Conservation (phyloP, 2,329 filamentous ascomycete species). For the Xylaria sp. region DNA sequence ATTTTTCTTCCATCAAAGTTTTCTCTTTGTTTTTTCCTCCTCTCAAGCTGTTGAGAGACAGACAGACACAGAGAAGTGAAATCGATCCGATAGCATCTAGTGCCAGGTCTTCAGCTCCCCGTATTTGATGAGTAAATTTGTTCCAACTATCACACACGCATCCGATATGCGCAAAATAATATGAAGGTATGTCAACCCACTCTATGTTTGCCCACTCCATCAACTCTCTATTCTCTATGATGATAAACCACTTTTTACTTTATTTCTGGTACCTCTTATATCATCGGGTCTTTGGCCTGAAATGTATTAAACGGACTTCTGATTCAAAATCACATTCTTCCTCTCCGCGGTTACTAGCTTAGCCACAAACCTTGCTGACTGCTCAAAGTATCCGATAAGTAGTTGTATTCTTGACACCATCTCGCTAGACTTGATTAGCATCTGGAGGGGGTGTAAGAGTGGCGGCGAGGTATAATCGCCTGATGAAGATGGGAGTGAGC, state of each 20-base stretch:
- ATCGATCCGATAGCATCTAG: neutral
- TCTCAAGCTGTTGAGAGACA: neutral
- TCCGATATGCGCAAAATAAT: neutral
- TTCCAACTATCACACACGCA: neutral
- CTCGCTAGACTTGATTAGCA: neutral
- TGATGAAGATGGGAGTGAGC: neutral
- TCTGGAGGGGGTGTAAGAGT: too few relatives aligned
- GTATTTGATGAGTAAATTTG: neutral
- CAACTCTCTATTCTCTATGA: slow-evolving; percentile 57
- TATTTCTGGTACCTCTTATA: slow-evolving; percentile 99
- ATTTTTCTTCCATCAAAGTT: neutral
- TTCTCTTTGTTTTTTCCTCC: neutral
- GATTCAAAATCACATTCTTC: slow-evolving; percentile 49
- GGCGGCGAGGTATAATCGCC: too few relatives aligned
- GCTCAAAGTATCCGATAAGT: too few relatives aligned
- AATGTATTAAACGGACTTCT: slow-evolving; percentile 90
- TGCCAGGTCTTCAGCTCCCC: neutral
- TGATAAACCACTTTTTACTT: slow-evolving; percentile 68
- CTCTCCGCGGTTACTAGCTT: neutral
- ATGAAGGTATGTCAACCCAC: slow-evolving; percentile 44
- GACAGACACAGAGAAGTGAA: neutral
- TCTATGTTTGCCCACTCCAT: slow-evolving; percentile 14
- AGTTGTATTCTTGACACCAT: neutral
- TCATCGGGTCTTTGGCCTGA: slow-evolving; percentile 69
- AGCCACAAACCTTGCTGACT: slow-evolving; percentile 18